Conservation (phyloP, 1,139 yeast genomes). For the Zygotorulaspora mrakii region DNA sequence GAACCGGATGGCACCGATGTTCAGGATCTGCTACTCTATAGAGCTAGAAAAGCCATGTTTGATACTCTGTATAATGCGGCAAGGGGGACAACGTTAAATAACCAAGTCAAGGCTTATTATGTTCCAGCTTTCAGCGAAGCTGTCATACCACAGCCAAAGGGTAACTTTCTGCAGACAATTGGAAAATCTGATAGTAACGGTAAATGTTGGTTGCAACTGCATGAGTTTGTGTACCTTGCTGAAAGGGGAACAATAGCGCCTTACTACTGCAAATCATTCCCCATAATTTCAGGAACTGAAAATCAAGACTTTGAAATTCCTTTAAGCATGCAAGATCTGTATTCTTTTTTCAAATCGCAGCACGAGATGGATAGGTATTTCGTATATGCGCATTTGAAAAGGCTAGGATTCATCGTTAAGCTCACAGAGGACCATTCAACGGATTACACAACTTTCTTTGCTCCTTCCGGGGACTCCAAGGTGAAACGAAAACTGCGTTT, state of each 20-base stretch:
- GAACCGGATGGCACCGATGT: slow-evolving; percentile 75
- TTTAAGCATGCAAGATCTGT: slow-evolving; percentile 63
- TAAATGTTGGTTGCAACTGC: slow-evolving; percentile 50
- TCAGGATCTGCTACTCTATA: slow-evolving; percentile 51
- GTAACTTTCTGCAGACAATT: slow-evolving; percentile 69
- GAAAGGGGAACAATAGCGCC: slow-evolving; percentile 80
- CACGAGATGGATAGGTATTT: slow-evolving; percentile 56
- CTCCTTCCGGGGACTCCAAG: slow-evolving; percentile 8
- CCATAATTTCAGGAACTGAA: slow-evolving; percentile 21
- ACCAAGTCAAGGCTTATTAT: slow-evolving; percentile 48
- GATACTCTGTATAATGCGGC: slow-evolving; percentile 52
- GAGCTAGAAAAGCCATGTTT: slow-evolving; percentile 70
- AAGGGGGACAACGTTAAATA: slow-evolving; percentile 57
- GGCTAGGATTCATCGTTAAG: slow-evolving; percentile 71
- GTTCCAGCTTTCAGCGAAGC: slow-evolving; percentile 42
- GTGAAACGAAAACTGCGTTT: not conserved
- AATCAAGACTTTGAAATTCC: slow-evolving; percentile 40
- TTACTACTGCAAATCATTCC: slow-evolving; percentile 34
- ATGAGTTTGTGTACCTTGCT: slow-evolving; percentile 71
- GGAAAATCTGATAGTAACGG: slow-evolving; percentile 56
- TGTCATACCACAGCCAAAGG: slow-evolving; percentile 57
- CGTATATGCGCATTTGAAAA: slow-evolving; percentile 70
- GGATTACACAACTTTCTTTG: slow-evolving; percentile 20
- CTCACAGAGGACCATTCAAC: slow-evolving; percentile 7
- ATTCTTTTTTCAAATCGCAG: slow-evolving; percentile 47